Evolutionary conservation across 192 early-diverging fungal genomes (phyloP), one percentile per base, ranked within the genome.

Genomic region (Backusella tarrabulga): DNA sequence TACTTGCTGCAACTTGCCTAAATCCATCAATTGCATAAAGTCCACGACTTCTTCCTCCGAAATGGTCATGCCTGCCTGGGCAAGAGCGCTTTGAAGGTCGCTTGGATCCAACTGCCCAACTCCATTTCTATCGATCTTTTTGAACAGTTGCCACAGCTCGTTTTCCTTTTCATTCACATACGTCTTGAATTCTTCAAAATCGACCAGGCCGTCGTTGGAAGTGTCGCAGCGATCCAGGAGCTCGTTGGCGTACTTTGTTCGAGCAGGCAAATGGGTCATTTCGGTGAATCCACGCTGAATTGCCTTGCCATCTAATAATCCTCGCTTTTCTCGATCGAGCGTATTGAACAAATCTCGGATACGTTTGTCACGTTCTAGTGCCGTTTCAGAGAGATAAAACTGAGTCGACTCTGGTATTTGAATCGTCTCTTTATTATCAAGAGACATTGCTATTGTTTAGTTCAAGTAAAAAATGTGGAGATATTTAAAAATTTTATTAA

Each of bases 131-230:
- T 92, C 91, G 23, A 91, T 87, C 77, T 87, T 79, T 50, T 85
- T 36, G 78, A 93, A 93, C 12, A 93, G 78, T 50, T 88, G 78
- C 85, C 83, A 86, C 14, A 93, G 81, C 54, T 91, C 86, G 67
- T 82, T 76, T 76, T 92, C 92, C 72, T 92, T 92, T 67, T 87
- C 83, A 3, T 83, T 78, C 3, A 92, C 86, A 82, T 91, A 93
- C 34, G 83, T 68, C 36, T 86, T 78, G 68, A 90, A 90, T 60
- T 89, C 87, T 11, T 85, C 76, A 79, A 83, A 86, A 40, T 79
- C 82, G 19, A 90, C 79, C 1, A 77, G 56, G 3, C 83, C 85
- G 41, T 83, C 83, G n/a, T 77, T 26, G 1, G 74, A 71, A 8
- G 78, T 79, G 44, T 84, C 83, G 68, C 80, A 82, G 15, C 56